Percentiles rank a stretch among this genome's conserved stretches.
These are phyloP conservation scores for Eugenia klotzschiana DNA, from an alignment of 441 rosid species.

Conservation along the genomic window DNA sequence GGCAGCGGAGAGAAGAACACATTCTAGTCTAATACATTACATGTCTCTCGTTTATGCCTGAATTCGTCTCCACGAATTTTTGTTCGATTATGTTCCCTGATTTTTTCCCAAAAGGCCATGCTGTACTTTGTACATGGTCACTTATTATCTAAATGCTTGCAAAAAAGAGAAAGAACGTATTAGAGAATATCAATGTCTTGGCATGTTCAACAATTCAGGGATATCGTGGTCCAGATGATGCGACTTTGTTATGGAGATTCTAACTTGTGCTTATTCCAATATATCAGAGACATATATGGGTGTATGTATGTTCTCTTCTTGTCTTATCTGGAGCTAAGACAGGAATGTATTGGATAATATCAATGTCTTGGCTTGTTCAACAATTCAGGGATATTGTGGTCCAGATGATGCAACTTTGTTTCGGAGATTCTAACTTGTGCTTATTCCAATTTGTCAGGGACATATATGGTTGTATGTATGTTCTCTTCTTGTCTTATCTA, in stretches of 20 bases:
- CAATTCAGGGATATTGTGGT: slow-evolving; percentile 10
- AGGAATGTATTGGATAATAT: slow-evolving; percentile 19
- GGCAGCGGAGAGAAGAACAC: not conserved
- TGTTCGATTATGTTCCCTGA: slow-evolving; percentile 6
- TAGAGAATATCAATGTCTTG: slow-evolving; percentile 28
- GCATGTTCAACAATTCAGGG: slow-evolving; percentile 22
- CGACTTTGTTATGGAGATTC: not conserved
- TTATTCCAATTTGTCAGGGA: not conserved
- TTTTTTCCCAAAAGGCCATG: not conserved
- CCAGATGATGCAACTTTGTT: slow-evolving; percentile 12
- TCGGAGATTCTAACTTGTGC: not conserved
- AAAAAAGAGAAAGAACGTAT: slow-evolving; percentile 2
- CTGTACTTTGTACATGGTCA: slow-evolving; percentile 1
- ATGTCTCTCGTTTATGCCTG: not conserved
- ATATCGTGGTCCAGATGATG: slow-evolving; percentile 16
- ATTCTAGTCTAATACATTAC: not conserved
- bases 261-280: not conserved
- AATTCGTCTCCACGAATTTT: not conserved
- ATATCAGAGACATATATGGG: not conserved
- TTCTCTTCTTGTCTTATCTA: slow-evolving; percentile 11
- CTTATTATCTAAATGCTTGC: slow-evolving; percentile 8
- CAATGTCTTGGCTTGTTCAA: slow-evolving; percentile 29
- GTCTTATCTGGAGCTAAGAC: slow-evolving; percentile 17
- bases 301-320: not conserved
- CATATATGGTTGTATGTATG: not conserved